Evolutionary conservation across 2,329 filamentous ascomycete genomes (phyloP).

Genomic region (Calonectria naviculata): DNA sequence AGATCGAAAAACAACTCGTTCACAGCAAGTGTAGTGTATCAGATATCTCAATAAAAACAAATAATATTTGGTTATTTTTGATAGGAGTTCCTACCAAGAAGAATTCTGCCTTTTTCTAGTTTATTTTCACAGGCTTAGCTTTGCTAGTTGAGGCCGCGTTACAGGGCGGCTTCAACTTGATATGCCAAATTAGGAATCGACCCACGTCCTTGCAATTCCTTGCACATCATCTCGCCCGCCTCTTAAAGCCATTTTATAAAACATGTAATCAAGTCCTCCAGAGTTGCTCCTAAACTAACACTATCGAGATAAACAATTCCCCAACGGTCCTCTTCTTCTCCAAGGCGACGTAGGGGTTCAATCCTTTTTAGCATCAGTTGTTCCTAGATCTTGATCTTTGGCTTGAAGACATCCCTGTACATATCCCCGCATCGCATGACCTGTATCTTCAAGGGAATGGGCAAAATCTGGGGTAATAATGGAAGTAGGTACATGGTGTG

Average conservation of each 20-base stretch:
- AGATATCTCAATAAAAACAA: no score
- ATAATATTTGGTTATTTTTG: no score
- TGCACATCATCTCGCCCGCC: neutral
- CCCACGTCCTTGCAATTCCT: neutral
- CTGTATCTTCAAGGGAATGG: neutral
- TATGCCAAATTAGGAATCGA: neutral
- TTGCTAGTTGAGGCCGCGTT: neutral
- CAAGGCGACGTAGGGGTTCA: neutral
- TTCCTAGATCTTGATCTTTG: neutral
- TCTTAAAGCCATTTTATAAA: neutral
- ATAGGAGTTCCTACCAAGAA: no score
- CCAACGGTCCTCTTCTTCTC: neutral
- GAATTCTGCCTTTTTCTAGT: no score
- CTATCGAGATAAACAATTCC: no score
- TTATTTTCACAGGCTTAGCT: no score
- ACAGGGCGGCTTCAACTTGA: neutral
- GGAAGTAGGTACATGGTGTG: neutral
- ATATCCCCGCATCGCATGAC: no score
- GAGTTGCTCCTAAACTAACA: no score
- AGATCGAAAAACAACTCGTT: no score
- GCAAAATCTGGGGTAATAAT: neutral
- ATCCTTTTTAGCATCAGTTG: neutral
- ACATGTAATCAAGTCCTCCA: neutral
- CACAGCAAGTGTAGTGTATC: no score
- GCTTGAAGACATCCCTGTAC: no score